Conservation (phyloP, 108 stramenopile species). For the Pseudonitzschia multistriata region DNA sequence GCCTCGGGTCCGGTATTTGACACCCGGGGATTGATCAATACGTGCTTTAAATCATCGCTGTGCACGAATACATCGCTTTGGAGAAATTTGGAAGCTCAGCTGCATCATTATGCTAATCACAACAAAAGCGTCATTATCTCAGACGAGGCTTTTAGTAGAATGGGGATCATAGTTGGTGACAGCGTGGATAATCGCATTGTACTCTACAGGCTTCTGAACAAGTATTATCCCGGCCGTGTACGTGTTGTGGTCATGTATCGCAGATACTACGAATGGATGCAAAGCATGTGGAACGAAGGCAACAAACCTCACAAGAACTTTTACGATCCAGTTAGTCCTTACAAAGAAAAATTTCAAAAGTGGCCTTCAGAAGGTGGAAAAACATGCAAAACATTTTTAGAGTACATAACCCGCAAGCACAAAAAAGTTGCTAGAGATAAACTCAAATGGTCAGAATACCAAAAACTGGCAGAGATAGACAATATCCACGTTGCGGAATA, state of each 20-base stretch:
- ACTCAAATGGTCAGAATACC: background rate
- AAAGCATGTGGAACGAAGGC: background rate
- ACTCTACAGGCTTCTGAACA: background rate
- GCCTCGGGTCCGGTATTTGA: background rate
- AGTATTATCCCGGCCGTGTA: background rate
- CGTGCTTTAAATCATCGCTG: background rate
- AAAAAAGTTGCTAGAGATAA: background rate
- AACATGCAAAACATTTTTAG: background rate
- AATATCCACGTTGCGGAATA: background rate
- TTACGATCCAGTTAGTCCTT: background rate
- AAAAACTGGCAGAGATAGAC: background rate
- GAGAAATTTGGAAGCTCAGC: background rate
- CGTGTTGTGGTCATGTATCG: slow-evolving; percentile 9
- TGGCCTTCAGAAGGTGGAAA: slow-evolving; percentile 8
- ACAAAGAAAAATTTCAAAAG: slow-evolving; percentile 2
- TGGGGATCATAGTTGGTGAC: background rate
- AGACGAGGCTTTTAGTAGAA: slow-evolving; percentile 10
- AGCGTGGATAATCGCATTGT: background rate
- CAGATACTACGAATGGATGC: slow-evolving; percentile 10
- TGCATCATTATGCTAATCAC: background rate
- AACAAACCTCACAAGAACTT: background rate
- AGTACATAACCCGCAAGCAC: background rate
- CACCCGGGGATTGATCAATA: background rate
- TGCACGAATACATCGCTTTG: background rate
- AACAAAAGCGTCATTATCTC: slow-evolving; percentile 9